A percentile compares a stretch with the other conserved stretches of the same genome.
Conservation (phyloP, 148 eudicot genomes). For the Fagopyrum tataricum region DNA sequence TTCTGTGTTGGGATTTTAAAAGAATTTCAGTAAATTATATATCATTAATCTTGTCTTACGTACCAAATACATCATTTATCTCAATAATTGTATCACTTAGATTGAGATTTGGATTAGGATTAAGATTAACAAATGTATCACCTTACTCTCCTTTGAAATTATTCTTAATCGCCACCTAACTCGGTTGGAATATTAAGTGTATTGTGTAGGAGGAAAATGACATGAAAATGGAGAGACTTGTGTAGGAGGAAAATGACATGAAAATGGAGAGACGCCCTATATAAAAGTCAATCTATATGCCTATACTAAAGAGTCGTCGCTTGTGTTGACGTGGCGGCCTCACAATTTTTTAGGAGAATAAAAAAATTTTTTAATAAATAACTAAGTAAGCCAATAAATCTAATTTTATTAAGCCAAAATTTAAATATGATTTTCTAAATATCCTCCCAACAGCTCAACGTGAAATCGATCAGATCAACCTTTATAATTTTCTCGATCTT, state of each 20-base stretch:
- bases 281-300: no score
- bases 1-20: neutral
- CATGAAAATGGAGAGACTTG: neutral
- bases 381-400: no score
- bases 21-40: neutral
- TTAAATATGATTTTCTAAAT: no score
- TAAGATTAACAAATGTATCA: neutral
- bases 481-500: no score
- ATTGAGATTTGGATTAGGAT: neutral
- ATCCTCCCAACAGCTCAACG: no score
- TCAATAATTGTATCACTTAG: neutral
- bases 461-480: no score
- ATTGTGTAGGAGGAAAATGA: neutral
- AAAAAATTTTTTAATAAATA: no score
- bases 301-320: no score
- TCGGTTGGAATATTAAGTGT: neutral
- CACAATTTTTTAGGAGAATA: no score
- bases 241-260: neutral
- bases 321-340: no score
- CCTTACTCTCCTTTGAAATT: neutral
- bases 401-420: no score
- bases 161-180: neutral
- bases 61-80: slow-evolving; percentile 1
- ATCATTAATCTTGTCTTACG: slow-evolving; percentile 6
- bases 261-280: neutral